Base-by-base conservation (phyloP, 257 asterid species). In the Jacaranda mimosifolia region DNA sequence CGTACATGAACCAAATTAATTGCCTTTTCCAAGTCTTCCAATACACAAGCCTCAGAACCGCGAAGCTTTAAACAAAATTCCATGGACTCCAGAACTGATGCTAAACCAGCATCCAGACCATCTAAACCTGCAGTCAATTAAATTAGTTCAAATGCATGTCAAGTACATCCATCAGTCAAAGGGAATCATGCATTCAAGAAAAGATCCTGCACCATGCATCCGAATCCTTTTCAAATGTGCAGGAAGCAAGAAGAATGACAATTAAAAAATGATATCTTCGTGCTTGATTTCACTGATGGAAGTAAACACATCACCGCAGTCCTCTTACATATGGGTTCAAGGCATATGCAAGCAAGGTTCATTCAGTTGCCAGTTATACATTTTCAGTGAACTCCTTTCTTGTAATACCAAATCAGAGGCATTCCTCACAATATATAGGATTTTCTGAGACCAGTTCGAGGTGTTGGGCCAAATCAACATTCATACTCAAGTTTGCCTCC, bases 11-110 rank as follows among this genome's bases (percentile, higher is more conserved):
- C 96, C 89, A 93, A 82, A 78, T 85, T 91, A 77, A 96, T 96
- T 67, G 99, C 95, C 84, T 91, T 96, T 58, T 89, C 94, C 84
- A 96, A 86, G 83, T 93, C 99, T 85, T 96, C 99, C 82, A 96
- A 85, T 59, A 91, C 88, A 65, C 91, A 90, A 68, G 97, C 98
- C 87, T 96, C 99, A 13, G 99, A 93, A 71, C 99, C 97, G 58
- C 99, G 93, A 62, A 90, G 97, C 86, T 93, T 96, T 84, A 93
- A 83, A 84, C 99, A 96, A 64, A 93, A 93, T 81, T 92, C 98
- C 97, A 96, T 85, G 68, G 98, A 89, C 85, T 96, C 98, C 36
- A 96, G 83, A 48, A 93, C 96, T 70, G 98, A 88, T 77, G 97
- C 94, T 89, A 96, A 86, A 79, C 97, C 97, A 72, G 95, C 83